Conservation (phyloP, 768 basidiomycete genomes). For the Lentinula edodes region DNA sequence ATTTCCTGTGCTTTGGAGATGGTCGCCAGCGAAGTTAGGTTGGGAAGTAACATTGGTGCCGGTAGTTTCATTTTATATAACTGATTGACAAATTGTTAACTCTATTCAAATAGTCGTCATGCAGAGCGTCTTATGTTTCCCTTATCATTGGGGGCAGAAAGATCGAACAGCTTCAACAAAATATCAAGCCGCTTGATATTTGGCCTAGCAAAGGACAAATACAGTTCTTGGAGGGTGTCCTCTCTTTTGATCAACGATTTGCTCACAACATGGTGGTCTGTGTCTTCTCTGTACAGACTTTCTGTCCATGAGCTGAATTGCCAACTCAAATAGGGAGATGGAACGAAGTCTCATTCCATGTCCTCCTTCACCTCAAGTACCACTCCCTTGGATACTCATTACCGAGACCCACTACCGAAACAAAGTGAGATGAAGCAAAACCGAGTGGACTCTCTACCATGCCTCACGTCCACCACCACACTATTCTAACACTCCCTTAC, state of each 20-base stretch:
- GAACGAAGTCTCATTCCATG: neutral
- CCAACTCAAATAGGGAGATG: neutral
- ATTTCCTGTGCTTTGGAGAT: conserved; percentile 29
- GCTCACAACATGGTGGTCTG: neutral
- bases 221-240: conserved; percentile 24
- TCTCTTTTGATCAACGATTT: conserved; percentile 5
- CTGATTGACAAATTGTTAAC: too few species aligned
- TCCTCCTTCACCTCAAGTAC: neutral
- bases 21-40: conserved; percentile 33
- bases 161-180: conserved; percentile 16
- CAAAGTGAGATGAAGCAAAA: too few species aligned
- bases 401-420: too few species aligned
- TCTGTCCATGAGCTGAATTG: neutral
- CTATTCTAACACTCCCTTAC: too few species aligned
- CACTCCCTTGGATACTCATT: too few species aligned
- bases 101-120: conserved; percentile 17
- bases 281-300: neutral
- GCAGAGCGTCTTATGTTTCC: conserved; percentile 19
- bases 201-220: conserved; percentile 31
- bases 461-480: too few species aligned
- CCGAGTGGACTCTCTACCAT: too few species aligned
- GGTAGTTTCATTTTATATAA: neutral
- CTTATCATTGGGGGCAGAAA: conserved; percentile 17
- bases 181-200: conserved; percentile 33
- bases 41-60: conserved; percentile 19